A percentile compares a stretch with the other conserved stretches of the same genome.
Conservation (phyloP, 345 rosid species). For the Erysimum cheiranthoides region DNA sequence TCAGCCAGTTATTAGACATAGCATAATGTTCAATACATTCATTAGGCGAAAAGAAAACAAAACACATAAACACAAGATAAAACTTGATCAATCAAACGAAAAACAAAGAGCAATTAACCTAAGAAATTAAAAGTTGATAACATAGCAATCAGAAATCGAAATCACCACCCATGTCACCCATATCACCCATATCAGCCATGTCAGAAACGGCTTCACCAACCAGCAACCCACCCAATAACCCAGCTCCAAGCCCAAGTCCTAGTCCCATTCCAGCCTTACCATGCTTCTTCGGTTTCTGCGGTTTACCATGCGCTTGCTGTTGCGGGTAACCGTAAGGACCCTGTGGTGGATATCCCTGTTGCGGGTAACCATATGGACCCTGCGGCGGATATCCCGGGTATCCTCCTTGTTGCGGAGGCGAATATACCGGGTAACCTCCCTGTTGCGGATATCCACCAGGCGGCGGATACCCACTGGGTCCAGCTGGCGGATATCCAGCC, state of each 20-base stretch:
- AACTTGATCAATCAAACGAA: slow-evolving; percentile 2
- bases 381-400: slow-evolving; percentile 44
- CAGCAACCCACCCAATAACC: slow-evolving; percentile 46
- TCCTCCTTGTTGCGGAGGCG: slow-evolving; percentile 36
- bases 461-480: slow-evolving; percentile 37
- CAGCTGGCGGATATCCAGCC: slow-evolving; percentile 30
- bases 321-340: slow-evolving; percentile 46
- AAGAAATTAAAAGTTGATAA: slow-evolving; percentile 20
- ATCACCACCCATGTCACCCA: slow-evolving; percentile 46
- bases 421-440: slow-evolving; percentile 35
- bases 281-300: slow-evolving; percentile 46
- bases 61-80: slow-evolving; percentile 25
- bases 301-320: slow-evolving; percentile 37
- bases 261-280: slow-evolving; percentile 45
- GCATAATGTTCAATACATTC: slow-evolving; percentile 12
- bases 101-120: slow-evolving; percentile 11
- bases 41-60: slow-evolving; percentile 6
- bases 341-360: slow-evolving; percentile 40
- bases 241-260: slow-evolving; percentile 53
- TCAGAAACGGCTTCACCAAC: slow-evolving; percentile 46
- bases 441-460: slow-evolving; percentile 40
- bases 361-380: slow-evolving; percentile 46
- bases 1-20: neutral
- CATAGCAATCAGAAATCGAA: slow-evolving; percentile 43
- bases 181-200: slow-evolving; percentile 35